Evolutionary conservation across 1,139 yeast species (phyloP), one percentile per base, ranked within the genome.

Genomic region (Zygosaccharomyces pseudobailii): DNA sequence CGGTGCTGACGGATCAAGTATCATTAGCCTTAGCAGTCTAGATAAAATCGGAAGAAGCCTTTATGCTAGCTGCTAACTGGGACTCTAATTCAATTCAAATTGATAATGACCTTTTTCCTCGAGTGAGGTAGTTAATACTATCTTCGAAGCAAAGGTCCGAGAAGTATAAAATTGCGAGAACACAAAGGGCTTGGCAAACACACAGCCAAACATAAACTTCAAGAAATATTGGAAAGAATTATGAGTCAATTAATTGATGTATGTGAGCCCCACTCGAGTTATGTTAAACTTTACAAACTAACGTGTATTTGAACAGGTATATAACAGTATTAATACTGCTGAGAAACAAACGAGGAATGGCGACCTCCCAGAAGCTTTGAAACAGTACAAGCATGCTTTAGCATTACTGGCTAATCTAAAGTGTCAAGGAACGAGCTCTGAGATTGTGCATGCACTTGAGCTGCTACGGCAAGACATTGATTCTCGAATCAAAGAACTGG

Each of bases 301-400:
- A 38, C 41, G 22, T 30, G 35, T 22, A 19, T 20, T 33, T 23
- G n/a, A 28, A 23, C 35, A 58, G 63, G 54, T 58, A 3, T 61
- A 61, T 42, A 50, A 49, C 22, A 36, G 49, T 25, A 58, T 63
- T 5, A 55, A 55, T 38, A 52, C 47, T 27, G 67, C 63, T 17
- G 67, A 63, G 36, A 54, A 54, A 35, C 45, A 49, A 33, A 46
- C 55, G 5, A 44, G 53, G 30, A 53, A 49, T 9, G 58, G 57
- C 5, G 47, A 56, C 17, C 42, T 60, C 9, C 36, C 33, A 6
- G 51, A 48, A 5, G 54, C 62, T 6, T 42, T 58, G 20, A 24
- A 42, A 8, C 42, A 51, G 35, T 58, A 59, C 43, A 49, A 50
- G 21, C 41, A 42, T 6, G 58, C 59, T 19, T 25, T 50, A 19